Evolutionary conservation across 2,329 filamentous ascomycete species (phyloP).

Genomic region (Truncatella angustata): DNA sequence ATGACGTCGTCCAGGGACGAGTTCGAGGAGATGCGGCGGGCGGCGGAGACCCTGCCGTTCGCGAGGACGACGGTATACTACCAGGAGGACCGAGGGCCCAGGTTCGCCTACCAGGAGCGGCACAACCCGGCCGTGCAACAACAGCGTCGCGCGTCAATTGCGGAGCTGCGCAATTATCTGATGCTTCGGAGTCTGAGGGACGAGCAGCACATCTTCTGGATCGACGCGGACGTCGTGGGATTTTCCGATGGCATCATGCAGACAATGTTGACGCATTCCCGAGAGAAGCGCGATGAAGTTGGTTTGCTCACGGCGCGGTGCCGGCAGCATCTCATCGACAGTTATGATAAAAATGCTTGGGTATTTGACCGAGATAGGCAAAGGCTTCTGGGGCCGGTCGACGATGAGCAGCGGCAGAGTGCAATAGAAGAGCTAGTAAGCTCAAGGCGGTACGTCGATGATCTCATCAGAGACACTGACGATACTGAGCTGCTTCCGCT

Average conservation of each 20-base stretch:
- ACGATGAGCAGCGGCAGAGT: slow-evolving; percentile 16
- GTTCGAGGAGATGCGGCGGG: slow-evolving; percentile 20
- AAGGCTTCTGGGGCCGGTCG: slow-evolving; percentile 17
- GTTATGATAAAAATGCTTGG: slow-evolving; percentile 37
- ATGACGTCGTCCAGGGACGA: slow-evolving; percentile 25
- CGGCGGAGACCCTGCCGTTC: slow-evolving; percentile 22
- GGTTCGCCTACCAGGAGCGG: slow-evolving; percentile 20
- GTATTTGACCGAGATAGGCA: slow-evolving; percentile 17
- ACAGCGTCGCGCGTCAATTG: slow-evolving; percentile 24
- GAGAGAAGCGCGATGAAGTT: slow-evolving; percentile 20
- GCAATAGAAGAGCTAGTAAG: slow-evolving; percentile 18
- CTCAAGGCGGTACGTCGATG: slow-evolving; percentile 19
- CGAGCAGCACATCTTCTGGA: slow-evolving; percentile 32
- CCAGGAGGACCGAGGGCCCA: slow-evolving; percentile 17
- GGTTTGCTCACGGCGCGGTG: slow-evolving; percentile 33
- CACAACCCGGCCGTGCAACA: slow-evolving; percentile 22
- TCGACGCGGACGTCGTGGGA: slow-evolving; percentile 35
- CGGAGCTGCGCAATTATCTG: slow-evolving; percentile 31
- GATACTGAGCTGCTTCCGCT: slow-evolving; percentile 30
- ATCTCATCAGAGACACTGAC: slow-evolving; percentile 23
- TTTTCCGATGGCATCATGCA: slow-evolving; percentile 29
- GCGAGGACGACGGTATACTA: slow-evolving; percentile 23
- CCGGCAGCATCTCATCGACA: slow-evolving; percentile 26
- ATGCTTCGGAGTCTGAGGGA: slow-evolving; percentile 28
- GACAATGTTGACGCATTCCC: slow-evolving; percentile 29